A percentile compares a stretch with the other conserved stretches of the same genome.
These are phyloP conservation scores for Debaryomyces subglobosus DNA, from an alignment of 1,139 yeast genomes.

Conservation along the genomic window DNA sequence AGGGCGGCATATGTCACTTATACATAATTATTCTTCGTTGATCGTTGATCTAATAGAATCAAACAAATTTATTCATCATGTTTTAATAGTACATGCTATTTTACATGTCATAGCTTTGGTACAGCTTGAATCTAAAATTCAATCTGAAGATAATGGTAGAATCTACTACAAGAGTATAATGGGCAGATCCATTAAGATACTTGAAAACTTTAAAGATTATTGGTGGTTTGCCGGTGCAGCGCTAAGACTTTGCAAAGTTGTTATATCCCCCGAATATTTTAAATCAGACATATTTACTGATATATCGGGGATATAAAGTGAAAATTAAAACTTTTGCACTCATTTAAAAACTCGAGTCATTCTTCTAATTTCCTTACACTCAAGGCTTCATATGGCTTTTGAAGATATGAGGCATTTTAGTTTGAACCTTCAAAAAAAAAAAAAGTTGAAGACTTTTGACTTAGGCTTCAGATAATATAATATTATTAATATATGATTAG, in stretches of 20 bases:
- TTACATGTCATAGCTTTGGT: slow-evolving; percentile 27
- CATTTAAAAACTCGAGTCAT: no score
- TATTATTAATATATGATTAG: no score
- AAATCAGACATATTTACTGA: not conserved
- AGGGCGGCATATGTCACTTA: slow-evolving; percentile 14
- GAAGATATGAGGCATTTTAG: no score
- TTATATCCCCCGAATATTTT: slow-evolving; percentile 1
- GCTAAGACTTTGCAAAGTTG: slow-evolving; percentile 6
- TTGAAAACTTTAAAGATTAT: slow-evolving; percentile 17
- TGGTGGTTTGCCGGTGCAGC: slow-evolving; percentile 22
- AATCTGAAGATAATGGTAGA: not conserved
- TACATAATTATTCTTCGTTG: slow-evolving; percentile 10
- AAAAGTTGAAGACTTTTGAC: no score
- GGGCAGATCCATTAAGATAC: slow-evolving; percentile 1
- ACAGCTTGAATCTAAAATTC: slow-evolving; percentile 22
- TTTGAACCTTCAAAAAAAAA: no score
- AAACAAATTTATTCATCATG: slow-evolving; percentile 20
- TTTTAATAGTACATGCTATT: slow-evolving; percentile 25
- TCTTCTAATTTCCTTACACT: no score
- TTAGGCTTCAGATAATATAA: no score
- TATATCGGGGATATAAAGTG: not conserved
- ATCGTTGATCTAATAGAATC: slow-evolving; percentile 11
- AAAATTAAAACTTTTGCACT: no score
- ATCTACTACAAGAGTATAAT: slow-evolving; percentile 1
- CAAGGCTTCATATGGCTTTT: no score